Evolutionary conservation across 345 rosid genomes (phyloP).

Genomic region (Hirschfeldia incana): DNA sequence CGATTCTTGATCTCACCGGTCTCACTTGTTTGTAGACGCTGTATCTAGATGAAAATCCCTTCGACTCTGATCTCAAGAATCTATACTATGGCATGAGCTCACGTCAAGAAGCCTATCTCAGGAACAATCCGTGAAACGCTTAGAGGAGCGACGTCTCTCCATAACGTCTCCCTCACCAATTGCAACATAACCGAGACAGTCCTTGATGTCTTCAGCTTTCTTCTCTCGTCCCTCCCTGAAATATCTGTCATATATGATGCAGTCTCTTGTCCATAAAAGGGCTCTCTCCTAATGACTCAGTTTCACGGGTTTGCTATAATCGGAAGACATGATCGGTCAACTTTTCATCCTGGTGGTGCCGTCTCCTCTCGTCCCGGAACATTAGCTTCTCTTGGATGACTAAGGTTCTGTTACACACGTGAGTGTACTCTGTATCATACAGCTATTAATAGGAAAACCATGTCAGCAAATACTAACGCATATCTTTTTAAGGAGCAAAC

Average conservation of each 20-base stretch:
- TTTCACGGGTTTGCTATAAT: conserved; percentile 15
- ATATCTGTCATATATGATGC: background rate
- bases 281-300: conserved; percentile 9
- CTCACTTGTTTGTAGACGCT: too few relatives aligned
- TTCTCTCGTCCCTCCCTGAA: conserved; percentile 2
- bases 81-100: too few relatives aligned
- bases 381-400: conserved; percentile 25
- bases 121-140: too few relatives aligned
- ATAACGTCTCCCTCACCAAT: too few relatives aligned
- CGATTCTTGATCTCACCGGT: too few relatives aligned
- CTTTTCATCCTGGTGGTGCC: conserved; percentile 26
- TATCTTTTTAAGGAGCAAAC: too few relatives aligned
- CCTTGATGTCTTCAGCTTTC: background rate
- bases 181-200: too few relatives aligned
- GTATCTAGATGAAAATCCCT: too few relatives aligned
- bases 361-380: conserved; percentile 30
- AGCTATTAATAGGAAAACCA: background rate
- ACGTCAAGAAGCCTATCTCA: too few relatives aligned
- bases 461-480: background rate
- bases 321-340: conserved; percentile 27
- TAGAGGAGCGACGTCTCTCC: too few relatives aligned
- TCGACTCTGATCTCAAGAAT: too few relatives aligned
- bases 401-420: conserved; percentile 29
- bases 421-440: conserved; percentile 11
- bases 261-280: conserved; percentile 13